Conservation (phyloP, 306 rosid genomes). For the Datisca glomerata region DNA sequence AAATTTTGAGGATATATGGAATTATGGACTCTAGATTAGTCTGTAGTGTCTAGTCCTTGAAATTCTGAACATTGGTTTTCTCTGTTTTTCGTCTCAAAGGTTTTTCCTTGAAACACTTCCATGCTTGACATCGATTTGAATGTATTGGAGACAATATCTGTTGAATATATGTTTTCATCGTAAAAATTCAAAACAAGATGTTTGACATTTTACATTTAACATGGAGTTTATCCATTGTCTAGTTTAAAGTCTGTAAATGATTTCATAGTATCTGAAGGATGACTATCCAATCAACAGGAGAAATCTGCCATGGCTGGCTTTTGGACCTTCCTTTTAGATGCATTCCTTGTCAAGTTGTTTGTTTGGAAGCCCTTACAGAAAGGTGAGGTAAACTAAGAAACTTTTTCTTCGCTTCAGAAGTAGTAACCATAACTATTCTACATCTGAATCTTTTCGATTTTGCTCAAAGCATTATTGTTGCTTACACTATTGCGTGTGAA, state of each 20-base stretch:
- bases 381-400: conserved; percentile 34
- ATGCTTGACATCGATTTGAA: not conserved
- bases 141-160: too few species aligned
- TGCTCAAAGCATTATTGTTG: conserved; percentile 4
- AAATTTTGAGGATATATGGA: too few species aligned
- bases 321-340: conserved; percentile 45
- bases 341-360: conserved; percentile 43
- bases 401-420: conserved; percentile 10
- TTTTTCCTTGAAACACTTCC: not conserved
- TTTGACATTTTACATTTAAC: conserved; percentile 1
- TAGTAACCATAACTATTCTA: not conserved
- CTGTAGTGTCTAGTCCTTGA: not conserved
- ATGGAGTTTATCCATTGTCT: too few species aligned
- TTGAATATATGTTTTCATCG: too few species aligned
- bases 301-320: conserved; percentile 28
- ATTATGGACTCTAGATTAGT: too few species aligned
- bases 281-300: conserved; percentile 31
- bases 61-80: not conserved
- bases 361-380: conserved; percentile 46
- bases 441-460: too few species aligned
- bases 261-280: conserved; percentile 6
- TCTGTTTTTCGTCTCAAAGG: not conserved
- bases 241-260: not conserved
- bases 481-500: conserved; percentile 7
- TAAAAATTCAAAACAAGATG: too few species aligned